Percentiles rank a stretch among this genome's conserved stretches.
phyloP scores from a whole-genome alignment of 2,329 filamentous ascomycete genomes.

The Cercospora nicotianae region DNA sequence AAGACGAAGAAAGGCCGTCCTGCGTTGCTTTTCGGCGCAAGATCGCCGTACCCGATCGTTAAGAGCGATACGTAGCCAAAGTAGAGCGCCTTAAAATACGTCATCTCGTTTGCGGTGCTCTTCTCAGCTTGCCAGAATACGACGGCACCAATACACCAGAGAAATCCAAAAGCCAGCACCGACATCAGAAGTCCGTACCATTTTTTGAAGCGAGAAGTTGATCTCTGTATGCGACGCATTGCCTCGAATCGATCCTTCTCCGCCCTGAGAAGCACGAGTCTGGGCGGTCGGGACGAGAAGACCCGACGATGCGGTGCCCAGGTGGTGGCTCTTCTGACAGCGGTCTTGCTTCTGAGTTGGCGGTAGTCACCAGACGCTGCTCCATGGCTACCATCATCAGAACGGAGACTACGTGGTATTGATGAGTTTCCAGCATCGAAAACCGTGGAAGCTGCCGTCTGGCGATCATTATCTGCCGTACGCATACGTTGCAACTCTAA shows the following conservation, averaged over 20 bases:
- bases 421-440: slow-evolving; percentile 17
- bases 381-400: slow-evolving; percentile 16
- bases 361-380: neutral
- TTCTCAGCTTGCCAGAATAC: slow-evolving; percentile 68
- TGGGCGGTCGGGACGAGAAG: slow-evolving; percentile 40
- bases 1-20: slow-evolving; percentile 89
- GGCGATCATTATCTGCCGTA: slow-evolving; percentile 3
- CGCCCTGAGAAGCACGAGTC: slow-evolving; percentile 57
- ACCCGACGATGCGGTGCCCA: slow-evolving; percentile 22
- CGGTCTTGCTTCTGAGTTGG: slow-evolving; percentile 13
- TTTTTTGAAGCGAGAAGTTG: slow-evolving; percentile 63
- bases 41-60: slow-evolving; percentile 85
- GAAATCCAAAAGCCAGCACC: slow-evolving; percentile 63
- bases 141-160: slow-evolving; percentile 79
- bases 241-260: slow-evolving; percentile 45
- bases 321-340: slow-evolving; percentile 26
- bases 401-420: slow-evolving; percentile 18
- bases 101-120: slow-evolving; percentile 54
- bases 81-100: slow-evolving; percentile 80
- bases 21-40: slow-evolving; percentile 72
- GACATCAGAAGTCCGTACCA: slow-evolving; percentile 75
- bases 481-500: slow-evolving; percentile 45
- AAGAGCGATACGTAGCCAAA: slow-evolving; percentile 81
- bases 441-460: slow-evolving; percentile 19
- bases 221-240: slow-evolving; percentile 73